phyloP scores from a whole-genome alignment of 1,284 basidiomycete species.

The Puccinia coronata region DNA sequence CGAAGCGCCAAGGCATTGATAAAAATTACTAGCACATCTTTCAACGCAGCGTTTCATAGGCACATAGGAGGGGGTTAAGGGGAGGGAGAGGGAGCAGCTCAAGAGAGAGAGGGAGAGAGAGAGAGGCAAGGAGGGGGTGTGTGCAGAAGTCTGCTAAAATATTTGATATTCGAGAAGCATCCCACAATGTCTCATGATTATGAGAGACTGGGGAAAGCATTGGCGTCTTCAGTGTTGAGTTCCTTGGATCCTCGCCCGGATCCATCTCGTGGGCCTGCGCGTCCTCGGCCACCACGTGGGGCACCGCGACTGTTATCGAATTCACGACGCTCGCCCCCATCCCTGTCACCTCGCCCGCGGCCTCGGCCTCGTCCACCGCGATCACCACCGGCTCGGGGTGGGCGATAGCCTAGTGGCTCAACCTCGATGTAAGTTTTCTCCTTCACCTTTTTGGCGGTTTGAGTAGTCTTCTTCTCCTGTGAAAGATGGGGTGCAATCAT shows the following conservation, averaged over 20 bases:
- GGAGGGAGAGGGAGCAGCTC: not conserved
- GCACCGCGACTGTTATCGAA: conserved; percentile 30
- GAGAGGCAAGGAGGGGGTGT: no score
- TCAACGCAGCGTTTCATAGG: not conserved
- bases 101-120: no score
- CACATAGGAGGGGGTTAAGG: not conserved
- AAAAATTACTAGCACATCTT: conserved; percentile 20
- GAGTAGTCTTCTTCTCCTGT: conserved; percentile 40
- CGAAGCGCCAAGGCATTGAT: conserved; percentile 9
- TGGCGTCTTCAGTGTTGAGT: conserved; percentile 44
- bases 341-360: conserved; percentile 36
- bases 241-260: conserved; percentile 16
- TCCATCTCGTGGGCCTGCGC: conserved; percentile 22
- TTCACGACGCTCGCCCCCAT: conserved; percentile 16
- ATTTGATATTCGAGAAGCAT: not conserved
- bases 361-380: conserved; percentile 46
- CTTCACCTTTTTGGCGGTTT: conserved; percentile 40
- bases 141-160: not conserved
- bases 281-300: conserved; percentile 21
- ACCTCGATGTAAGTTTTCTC: conserved; percentile 49
- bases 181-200: not conserved
- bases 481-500: not conserved
- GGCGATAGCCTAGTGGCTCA: conserved; percentile 44
- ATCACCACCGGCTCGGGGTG: conserved; percentile 39
- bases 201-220: conserved; percentile 46